Base-by-base conservation (phyloP, 331 rosid genomes). In the Malus hybrid region DNA sequence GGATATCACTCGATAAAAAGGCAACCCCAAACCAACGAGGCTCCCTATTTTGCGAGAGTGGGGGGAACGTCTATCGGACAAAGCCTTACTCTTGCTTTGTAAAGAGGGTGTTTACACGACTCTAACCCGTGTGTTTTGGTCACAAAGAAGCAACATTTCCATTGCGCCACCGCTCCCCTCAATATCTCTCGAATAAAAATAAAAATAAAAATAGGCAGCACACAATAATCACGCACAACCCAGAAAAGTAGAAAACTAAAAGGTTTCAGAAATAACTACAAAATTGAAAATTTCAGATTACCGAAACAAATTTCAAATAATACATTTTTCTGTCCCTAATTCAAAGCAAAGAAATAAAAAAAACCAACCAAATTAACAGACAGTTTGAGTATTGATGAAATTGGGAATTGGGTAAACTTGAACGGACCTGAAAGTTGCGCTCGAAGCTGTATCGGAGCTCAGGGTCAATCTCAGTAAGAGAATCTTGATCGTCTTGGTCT, bases 361-460 rank as follows among this genome's bases (percentile, higher is more conserved):
- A 70, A 54, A 29, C 2, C 62, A 54, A 65, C 54, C 46, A 75
- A 62, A 64, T 32, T 44, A 74, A 74, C 42, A 18, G 52, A 27
- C 1, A 22, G 8, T 69, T 6, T 46, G 61, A 27, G 27, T 6
- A 69, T 16, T 7, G 0, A 32, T 2, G 14, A 7, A 64, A 31
- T 11, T 64, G 15, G 0, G 24, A 16, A 64, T 14, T 32, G 69
- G 69, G 46, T 16, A 7, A 16, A 12, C 46, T 29, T 27, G 44
- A 72, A 56, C 24, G 15, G 70, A 91, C 96, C 97, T 88, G 95
- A 57, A 67, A 92, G 74, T 94, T 94, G 48, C 97, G 93, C 73
- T 94, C 96, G 81, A 94, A 94, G 80, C 99, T 94, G 82, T 94
- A 94, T 77, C 97, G 97, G 31, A 92, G 88, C 86, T 94, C 91